These are phyloP conservation scores for Tuber borchii DNA, from an alignment of 495 filamentous ascomycete species.

Conservation along the genomic window DNA sequence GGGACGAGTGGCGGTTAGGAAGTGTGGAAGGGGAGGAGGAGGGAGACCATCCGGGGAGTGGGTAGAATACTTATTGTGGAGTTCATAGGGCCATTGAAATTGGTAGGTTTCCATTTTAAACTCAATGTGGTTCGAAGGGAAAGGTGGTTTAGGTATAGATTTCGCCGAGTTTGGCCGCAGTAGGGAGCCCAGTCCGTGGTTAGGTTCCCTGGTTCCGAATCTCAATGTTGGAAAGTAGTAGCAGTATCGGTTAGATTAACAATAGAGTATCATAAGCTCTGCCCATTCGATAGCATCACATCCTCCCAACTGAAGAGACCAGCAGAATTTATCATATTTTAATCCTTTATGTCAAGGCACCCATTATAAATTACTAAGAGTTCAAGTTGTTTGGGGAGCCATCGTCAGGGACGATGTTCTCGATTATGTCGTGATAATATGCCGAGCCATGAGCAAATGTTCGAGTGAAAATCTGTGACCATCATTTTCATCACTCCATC, in stretches of 20 bases:
- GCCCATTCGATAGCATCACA: neutral
- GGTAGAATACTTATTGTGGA: neutral
- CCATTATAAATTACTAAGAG: neutral
- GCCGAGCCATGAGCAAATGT: neutral
- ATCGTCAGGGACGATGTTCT: neutral
- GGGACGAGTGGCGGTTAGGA: neutral
- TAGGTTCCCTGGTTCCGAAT: neutral
- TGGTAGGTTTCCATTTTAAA: neutral
- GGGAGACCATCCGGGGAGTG: neutral
- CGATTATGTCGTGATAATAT: neutral
- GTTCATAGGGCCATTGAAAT: neutral
- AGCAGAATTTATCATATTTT: neutral
- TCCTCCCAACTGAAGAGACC: too few relatives aligned
- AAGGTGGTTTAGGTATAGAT: neutral
- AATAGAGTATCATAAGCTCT: neutral
- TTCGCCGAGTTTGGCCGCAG: neutral
- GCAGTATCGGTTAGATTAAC: neutral
- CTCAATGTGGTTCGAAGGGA: neutral
- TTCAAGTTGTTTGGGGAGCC: too few relatives aligned
- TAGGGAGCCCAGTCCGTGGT: neutral
- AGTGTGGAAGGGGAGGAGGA: neutral
- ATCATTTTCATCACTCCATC: neutral
- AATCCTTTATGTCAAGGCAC: neutral
- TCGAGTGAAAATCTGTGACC: neutral
- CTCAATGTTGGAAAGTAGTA: neutral